A percentile compares a stretch with the other conserved stretches of the same genome.
These are phyloP conservation scores for Zasmidium citrigriseum DNA, from an alignment of 2,329 filamentous ascomycete species.

Conservation along the genomic window DNA sequence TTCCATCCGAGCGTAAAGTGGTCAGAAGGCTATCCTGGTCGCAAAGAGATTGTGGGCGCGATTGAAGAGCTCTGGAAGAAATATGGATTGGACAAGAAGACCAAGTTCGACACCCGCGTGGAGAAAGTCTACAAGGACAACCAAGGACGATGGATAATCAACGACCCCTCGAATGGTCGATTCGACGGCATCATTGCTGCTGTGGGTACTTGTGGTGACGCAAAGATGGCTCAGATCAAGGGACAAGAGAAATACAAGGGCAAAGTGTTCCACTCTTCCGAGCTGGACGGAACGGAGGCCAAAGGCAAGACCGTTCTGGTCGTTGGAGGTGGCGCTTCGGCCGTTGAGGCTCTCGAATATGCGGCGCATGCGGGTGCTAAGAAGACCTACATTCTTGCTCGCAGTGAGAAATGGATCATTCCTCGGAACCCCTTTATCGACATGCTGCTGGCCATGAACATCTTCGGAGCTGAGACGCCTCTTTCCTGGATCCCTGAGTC, in stretches of 20 bases:
- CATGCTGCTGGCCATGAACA: conserved; percentile 71
- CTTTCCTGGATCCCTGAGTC: conserved; percentile 78
- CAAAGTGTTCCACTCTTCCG: conserved; percentile 71
- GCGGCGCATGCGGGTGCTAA: conserved; percentile 66
- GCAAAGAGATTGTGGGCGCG: conserved; percentile 72
- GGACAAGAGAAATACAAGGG: conserved; percentile 74
- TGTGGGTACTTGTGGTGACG: conserved; percentile 77
- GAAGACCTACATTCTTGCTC: conserved; percentile 71
- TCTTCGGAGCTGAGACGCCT: conserved; percentile 69
- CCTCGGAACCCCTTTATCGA: conserved; percentile 77
- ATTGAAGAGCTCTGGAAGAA: conserved; percentile 72
- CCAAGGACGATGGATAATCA: conserved; percentile 74
- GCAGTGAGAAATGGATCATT: conserved; percentile 42
- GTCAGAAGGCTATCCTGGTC: conserved; percentile 73
- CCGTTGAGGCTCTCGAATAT: conserved; percentile 81
- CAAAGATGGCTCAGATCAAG: conserved; percentile 70
- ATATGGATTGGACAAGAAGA: conserved; percentile 71
- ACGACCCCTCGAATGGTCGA: conserved; percentile 66
- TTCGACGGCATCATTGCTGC: conserved; percentile 81
- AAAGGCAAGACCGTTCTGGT: conserved; percentile 75
- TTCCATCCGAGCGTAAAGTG: conserved; percentile 81
- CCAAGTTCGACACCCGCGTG: conserved; percentile 70
- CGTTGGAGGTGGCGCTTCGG: conserved; percentile 77
- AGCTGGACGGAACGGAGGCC: conserved; percentile 71
- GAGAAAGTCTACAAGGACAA: conserved; percentile 69